phyloP scores from a whole-genome alignment of 345 rosid species.

The Orychophragmus violaceus region DNA sequence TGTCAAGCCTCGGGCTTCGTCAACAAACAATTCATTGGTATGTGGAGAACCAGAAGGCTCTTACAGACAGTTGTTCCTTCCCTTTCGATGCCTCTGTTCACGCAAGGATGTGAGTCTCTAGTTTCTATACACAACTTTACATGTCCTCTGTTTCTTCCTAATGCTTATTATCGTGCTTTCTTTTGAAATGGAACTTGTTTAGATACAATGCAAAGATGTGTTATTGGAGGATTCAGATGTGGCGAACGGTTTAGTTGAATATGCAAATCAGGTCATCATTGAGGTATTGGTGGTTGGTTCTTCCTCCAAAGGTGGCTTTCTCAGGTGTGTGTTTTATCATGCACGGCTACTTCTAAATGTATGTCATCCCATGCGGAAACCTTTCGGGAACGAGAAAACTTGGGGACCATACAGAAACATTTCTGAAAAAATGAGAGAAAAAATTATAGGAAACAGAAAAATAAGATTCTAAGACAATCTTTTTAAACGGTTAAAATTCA shows the following conservation, averaged over 20 bases:
- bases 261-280: constrained; percentile 41
- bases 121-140: too few species aligned
- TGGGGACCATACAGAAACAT: too few species aligned
- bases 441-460: too few species aligned
- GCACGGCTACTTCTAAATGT: too few species aligned
- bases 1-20: constrained; percentile 44
- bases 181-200: neutral
- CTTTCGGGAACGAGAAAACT: too few species aligned
- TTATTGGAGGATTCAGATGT: constrained; percentile 73
- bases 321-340: too few species aligned
- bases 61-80: constrained; percentile 69
- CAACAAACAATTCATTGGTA: constrained; percentile 22
- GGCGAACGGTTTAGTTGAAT: constrained; percentile 61
- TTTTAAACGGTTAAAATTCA: too few species aligned
- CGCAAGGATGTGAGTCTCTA: constrained; percentile 72
- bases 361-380: too few species aligned
- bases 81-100: constrained; percentile 85
- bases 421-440: too few species aligned
- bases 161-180: too few species aligned
- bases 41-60: constrained; percentile 47
- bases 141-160: neutral
- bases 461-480: too few species aligned
- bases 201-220: constrained; percentile 84
- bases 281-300: constrained; percentile 71
- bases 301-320: constrained; percentile 59